A percentile compares a stretch with the other conserved stretches of the same genome.
phyloP scores from a whole-genome alignment of 345 rosid genomes.

The Lagerstroemia speciosa region DNA sequence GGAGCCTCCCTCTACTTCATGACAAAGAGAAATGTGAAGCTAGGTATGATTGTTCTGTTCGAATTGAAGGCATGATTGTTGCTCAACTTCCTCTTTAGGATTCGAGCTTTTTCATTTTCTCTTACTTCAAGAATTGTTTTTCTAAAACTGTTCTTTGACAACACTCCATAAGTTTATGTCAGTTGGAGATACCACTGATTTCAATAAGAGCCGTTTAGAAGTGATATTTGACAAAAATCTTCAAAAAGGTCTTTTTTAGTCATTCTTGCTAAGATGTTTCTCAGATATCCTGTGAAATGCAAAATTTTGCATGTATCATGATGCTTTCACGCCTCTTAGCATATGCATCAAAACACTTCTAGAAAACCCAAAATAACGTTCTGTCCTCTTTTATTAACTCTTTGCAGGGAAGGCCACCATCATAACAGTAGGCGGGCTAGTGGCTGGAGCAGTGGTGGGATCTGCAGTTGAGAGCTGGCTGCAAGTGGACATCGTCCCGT shows the following conservation, averaged over 20 bases:
- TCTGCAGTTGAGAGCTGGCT: slow-evolving; percentile 85
- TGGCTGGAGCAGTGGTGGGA: slow-evolving; percentile 93
- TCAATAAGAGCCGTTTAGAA: background rate
- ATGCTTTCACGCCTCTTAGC: background rate
- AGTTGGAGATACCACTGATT: background rate
- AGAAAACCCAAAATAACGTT: background rate
- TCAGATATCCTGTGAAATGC: background rate
- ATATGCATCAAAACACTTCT: background rate
- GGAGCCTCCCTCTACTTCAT: slow-evolving; percentile 92
- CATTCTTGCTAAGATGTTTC: background rate
- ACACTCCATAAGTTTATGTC: background rate
- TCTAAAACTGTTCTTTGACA: background rate
- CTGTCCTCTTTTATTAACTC: background rate
- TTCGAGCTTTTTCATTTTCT: background rate
- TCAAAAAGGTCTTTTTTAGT: background rate
- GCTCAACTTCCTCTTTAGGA: background rate
- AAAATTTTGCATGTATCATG: background rate
- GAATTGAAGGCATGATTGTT: background rate
- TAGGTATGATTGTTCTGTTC: slow-evolving; percentile 42
- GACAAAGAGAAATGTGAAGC: slow-evolving; percentile 69
- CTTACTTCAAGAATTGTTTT: background rate
- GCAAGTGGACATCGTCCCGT: slow-evolving; percentile 91
- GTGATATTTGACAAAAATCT: background rate
- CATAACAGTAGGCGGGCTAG: slow-evolving; percentile 78
- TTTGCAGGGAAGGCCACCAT: slow-evolving; percentile 80